Evolutionary conservation across 2,329 filamentous ascomycete species (phyloP).

Genomic region (Aspergillus flavus): DNA sequence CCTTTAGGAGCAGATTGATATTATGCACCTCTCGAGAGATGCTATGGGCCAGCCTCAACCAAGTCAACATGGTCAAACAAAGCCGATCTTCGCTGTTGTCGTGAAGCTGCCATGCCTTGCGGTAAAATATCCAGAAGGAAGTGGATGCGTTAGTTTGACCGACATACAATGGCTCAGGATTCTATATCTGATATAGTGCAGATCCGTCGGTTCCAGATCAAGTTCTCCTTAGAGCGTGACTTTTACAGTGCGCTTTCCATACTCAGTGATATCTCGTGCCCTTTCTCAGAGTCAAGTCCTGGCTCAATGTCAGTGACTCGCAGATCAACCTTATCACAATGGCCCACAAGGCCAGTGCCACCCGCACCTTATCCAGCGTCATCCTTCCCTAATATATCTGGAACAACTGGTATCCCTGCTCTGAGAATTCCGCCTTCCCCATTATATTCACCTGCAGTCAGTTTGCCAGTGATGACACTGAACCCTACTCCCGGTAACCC

Average conservation of each 20-base stretch:
- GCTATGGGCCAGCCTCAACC: slow-evolving; percentile 20
- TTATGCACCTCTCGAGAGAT: slow-evolving; percentile 36
- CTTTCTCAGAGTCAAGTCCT: slow-evolving; percentile 43
- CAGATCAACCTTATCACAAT: slow-evolving; percentile 32
- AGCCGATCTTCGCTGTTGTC: slow-evolving; percentile 42
- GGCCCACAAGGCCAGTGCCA: slow-evolving; percentile 20
- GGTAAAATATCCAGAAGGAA: slow-evolving; percentile 42
- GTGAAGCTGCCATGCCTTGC: slow-evolving; percentile 50
- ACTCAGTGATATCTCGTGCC: slow-evolving; percentile 46
- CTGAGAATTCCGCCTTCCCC: slow-evolving; percentile 9
- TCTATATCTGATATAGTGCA: slow-evolving; percentile 18
- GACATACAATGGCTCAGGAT: not conserved
- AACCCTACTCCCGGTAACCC: slow-evolving; percentile 12
- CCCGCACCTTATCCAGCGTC: slow-evolving; percentile 10
- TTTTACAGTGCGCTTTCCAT: slow-evolving; percentile 46
- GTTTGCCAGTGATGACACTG: not conserved
- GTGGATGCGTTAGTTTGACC: slow-evolving; percentile 29
- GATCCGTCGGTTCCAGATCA: slow-evolving; percentile 50
- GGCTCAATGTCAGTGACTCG: slow-evolving; percentile 22
- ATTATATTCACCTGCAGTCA: not conserved
- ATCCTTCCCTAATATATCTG: not conserved
- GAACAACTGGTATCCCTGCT: slow-evolving; percentile 4
- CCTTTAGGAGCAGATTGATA: slow-evolving; percentile 46
- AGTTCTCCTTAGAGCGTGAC: slow-evolving; percentile 43
- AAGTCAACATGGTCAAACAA: slow-evolving; percentile 24